Evolutionary conservation across 331 rosid species (phyloP).

Genomic region (Phaseolus coccineus): DNA sequence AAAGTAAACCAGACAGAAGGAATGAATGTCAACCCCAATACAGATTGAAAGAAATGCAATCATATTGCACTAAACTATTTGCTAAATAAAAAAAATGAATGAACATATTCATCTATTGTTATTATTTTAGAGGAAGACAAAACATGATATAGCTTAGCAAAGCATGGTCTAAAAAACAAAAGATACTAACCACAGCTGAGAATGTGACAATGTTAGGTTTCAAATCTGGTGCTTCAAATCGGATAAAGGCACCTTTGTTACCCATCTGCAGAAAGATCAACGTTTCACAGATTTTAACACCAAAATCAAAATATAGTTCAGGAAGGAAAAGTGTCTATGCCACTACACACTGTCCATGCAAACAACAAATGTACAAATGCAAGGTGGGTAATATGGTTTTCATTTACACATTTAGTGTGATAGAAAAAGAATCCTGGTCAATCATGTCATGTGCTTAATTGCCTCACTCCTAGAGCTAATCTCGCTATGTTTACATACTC

Average conservation of each 20-base stretch:
- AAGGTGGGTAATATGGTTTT: not conserved
- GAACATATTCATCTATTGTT: not conserved
- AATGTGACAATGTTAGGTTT: conserved; percentile 90
- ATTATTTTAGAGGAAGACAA: not conserved
- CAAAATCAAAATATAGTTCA: not conserved
- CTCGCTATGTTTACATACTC: not conserved
- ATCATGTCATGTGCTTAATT: conserved; percentile 3
- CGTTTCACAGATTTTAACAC: not conserved
- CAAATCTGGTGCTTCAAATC: conserved; percentile 87
- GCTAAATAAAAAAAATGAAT: not conserved
- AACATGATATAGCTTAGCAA: not conserved
- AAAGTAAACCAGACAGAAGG: conserved; percentile 1
- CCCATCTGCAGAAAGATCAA: conserved; percentile 83
- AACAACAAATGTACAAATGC: conserved; percentile 20
- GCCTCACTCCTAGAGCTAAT: not conserved
- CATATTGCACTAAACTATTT: conserved; percentile 2
- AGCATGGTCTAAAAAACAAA: conserved; percentile 10
- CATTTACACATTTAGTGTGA: conserved; percentile 4
- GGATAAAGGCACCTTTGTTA: conserved; percentile 99
- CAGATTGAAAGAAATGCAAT: not conserved
- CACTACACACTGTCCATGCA: not conserved
- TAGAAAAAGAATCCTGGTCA: conserved; percentile 30
- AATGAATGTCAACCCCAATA: not conserved
- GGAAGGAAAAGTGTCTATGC: conserved; percentile 7
- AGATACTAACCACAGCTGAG: conserved; percentile 87